These are phyloP conservation scores for Colletotrichum sp. DNA, from an alignment of 2,329 filamentous ascomycete species.

Conservation along the genomic window DNA sequence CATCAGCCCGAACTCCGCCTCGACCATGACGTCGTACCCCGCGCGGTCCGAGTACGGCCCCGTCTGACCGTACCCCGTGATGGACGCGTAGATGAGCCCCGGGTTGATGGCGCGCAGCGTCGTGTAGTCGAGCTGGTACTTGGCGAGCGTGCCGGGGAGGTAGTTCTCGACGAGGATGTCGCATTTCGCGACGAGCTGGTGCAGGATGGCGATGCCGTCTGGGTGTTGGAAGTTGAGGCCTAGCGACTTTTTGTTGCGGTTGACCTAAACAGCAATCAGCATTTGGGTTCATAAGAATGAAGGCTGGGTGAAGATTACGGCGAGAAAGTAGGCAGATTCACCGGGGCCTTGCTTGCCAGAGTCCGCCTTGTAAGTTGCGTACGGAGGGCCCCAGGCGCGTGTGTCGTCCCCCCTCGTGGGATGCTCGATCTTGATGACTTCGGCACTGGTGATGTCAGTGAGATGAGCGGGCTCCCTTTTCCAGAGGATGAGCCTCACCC, in stretches of 20 bases:
- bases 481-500: slow-evolving; percentile 65
- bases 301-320: slow-evolving; percentile 56
- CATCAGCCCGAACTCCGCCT: slow-evolving; percentile 98
- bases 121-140: slow-evolving; percentile 90
- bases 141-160: slow-evolving; percentile 85
- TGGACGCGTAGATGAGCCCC: slow-evolving; percentile 88
- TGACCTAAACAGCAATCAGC: slow-evolving; percentile 64
- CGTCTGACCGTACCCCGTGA: slow-evolving; percentile 96
- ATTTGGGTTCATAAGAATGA: not conserved
- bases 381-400: slow-evolving; percentile 94
- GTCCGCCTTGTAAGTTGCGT: slow-evolving; percentile 75
- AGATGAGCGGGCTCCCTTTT: not conserved
- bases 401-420: slow-evolving; percentile 92
- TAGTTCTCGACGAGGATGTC: slow-evolving; percentile 98
- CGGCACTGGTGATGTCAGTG: slow-evolving; percentile 62
- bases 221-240: slow-evolving; percentile 89
- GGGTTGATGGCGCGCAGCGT: slow-evolving; percentile 84
- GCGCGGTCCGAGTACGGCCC: slow-evolving; percentile 87
- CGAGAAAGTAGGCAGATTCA: slow-evolving; percentile 93
- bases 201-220: slow-evolving; percentile 83
- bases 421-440: slow-evolving; percentile 98
- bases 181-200: slow-evolving; percentile 81
- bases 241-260: slow-evolving; percentile 96
- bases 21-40: slow-evolving; percentile 99
- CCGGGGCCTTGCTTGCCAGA: slow-evolving; percentile 72